phyloP scores from a whole-genome alignment of 768 basidiomycete genomes.

The Chiua virens region DNA sequence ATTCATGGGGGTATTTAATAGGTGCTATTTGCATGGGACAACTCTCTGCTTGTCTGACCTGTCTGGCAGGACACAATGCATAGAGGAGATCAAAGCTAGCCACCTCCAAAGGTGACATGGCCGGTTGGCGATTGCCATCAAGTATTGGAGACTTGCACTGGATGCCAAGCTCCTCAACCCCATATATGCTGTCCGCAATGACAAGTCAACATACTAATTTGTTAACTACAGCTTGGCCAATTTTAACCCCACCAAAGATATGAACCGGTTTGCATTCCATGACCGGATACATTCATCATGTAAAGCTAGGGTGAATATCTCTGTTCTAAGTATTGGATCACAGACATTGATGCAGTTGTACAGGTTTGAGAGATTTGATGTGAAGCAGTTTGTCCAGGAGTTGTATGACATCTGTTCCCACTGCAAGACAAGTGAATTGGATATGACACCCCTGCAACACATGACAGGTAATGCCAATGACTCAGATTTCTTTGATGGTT shows the following conservation, averaged over 20 bases:
- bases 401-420: conserved; percentile 55
- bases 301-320: conserved; percentile 61
- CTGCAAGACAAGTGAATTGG: conserved; percentile 21
- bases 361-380: conserved; percentile 71
- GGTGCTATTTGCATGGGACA: conserved; percentile 30
- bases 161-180: conserved; percentile 84
- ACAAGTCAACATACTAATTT: conserved; percentile 91
- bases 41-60: conserved; percentile 16
- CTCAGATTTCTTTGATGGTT: too few relatives aligned
- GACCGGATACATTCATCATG: conserved; percentile 85
- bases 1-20: conserved; percentile 94
- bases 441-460: too few relatives aligned
- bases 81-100: conserved; percentile 80
- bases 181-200: conserved; percentile 87
- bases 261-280: conserved; percentile 86
- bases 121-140: conserved; percentile 87
- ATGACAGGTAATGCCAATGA: too few relatives aligned
- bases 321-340: not conserved
- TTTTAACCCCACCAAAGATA: conserved; percentile 70
- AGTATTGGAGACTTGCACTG: conserved; percentile 84
- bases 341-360: conserved; percentile 18
- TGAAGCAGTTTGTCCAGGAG: conserved; percentile 61
- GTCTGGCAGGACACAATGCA: conserved; percentile 61
- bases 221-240: conserved; percentile 96
- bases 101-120: conserved; percentile 67